Base-by-base conservation (phyloP, 2,329 filamentous ascomycete genomes). In the Xylaria sp. region DNA sequence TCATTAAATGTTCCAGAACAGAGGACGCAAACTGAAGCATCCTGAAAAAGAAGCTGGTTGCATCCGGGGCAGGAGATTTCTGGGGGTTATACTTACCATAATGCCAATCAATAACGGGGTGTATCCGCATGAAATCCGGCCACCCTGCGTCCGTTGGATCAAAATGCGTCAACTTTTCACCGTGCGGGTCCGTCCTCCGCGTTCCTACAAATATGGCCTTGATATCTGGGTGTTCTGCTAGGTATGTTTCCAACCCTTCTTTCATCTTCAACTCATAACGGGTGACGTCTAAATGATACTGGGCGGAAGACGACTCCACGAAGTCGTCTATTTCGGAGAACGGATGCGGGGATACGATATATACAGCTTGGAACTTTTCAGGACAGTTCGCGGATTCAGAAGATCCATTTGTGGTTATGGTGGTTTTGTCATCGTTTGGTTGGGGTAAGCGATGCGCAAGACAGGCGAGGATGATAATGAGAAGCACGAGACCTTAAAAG, bases 81-180 rank as follows among this genome's bases (percentile, higher is more conserved):
- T 8, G 5, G 51, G 9, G 12, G 6, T 48, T 2, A 25, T 23
- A 71, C 72, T 15, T 68, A 73, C 72, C 68, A 63, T 98, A 97
- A 80, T 96, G 93, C 96, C 96, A 99, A 81, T 99, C 96, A 77
- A 99, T 94, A 10, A 99, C 92, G 0, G 96, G 95, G 81, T 99
- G 94, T 69, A 98, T 87, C 68, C 96, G 89, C 90, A 98, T 94
- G 77, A 98, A 97, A 52, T 86, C 83, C 44, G 96, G 96, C 96
- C 96, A 99, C 1, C 91, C 94, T 44, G 87, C 84, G 81, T 98
- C 96, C 4, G 96, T 99, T 60, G 87, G 88, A 78, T 97, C 93
- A 78, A 98, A 98, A 81, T 92, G 89, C 48, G 88, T 92, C 76
- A 99, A 80, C 18, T 86, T 84, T 74, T 89, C 90, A 56, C 95